A percentile compares a stretch with the other conserved stretches of the same genome.
phyloP scores from a whole-genome alignment of 2,329 filamentous ascomycete genomes.

The Penicillium janthinellum region DNA sequence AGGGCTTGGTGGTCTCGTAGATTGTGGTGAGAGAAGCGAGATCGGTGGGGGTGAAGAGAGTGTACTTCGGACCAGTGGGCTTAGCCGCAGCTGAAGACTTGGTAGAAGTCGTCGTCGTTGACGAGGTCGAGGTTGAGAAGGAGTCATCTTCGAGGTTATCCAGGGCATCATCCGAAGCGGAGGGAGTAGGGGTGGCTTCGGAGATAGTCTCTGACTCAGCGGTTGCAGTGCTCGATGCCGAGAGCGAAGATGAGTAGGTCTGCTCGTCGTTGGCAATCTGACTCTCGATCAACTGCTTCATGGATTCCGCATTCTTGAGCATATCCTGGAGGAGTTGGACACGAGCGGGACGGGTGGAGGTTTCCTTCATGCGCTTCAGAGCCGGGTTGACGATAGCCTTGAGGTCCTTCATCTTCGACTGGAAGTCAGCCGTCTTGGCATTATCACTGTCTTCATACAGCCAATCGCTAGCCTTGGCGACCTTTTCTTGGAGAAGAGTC shows the following conservation, averaged over 20 bases:
- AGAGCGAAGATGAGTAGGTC: conserved; percentile 57
- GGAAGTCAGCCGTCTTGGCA: conserved; percentile 73
- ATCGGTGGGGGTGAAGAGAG: conserved; percentile 73
- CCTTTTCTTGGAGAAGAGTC: conserved; percentile 65
- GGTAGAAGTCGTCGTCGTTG: conserved; percentile 35
- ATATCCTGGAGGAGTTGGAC: conserved; percentile 68
- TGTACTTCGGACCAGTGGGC: conserved; percentile 57
- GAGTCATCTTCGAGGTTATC: conserved; percentile 77
- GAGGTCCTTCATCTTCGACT: conserved; percentile 73
- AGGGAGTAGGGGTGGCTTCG: conserved; percentile 41
- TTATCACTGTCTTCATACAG: conserved; percentile 82
- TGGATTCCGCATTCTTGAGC: conserved; percentile 70
- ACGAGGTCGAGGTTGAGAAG: conserved; percentile 44
- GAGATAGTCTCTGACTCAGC: conserved; percentile 49
- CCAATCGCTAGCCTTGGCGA: conserved; percentile 78
- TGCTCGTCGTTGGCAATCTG: conserved; percentile 73
- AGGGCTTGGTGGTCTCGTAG: conserved; percentile 65
- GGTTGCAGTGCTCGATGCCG: conserved; percentile 48
- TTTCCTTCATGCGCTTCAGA: conserved; percentile 73
- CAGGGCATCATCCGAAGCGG: conserved; percentile 53
- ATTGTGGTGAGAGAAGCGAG: conserved; percentile 65
- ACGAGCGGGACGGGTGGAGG: conserved; percentile 68
- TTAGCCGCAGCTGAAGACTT: conserved; percentile 39
- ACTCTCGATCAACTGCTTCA: conserved; percentile 69
- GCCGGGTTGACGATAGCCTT: conserved; percentile 78